phyloP scores from a whole-genome alignment of 495 filamentous ascomycete species.

The Annulohypoxylon nitens region DNA sequence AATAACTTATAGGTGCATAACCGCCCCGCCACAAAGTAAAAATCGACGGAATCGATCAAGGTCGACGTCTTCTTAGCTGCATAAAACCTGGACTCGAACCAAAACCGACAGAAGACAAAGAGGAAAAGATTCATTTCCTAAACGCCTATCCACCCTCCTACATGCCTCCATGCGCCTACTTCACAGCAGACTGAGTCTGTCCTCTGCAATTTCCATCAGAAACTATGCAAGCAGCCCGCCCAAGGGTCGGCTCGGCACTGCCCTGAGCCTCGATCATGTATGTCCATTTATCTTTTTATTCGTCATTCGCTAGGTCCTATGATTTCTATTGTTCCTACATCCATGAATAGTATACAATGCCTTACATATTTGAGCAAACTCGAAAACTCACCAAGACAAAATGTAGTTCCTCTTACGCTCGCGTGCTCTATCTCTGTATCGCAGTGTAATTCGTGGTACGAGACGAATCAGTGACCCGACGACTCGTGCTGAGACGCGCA shows the following conservation, averaged over 20 bases:
- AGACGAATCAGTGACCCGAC: slow-evolving; percentile 62
- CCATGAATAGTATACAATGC: neutral
- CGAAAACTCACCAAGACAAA: slow-evolving; percentile 30
- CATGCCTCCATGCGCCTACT: slow-evolving; percentile 30
- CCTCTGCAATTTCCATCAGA: slow-evolving; percentile 48
- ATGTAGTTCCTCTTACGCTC: slow-evolving; percentile 71
- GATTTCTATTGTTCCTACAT: neutral
- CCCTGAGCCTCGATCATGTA: slow-evolving; percentile 66
- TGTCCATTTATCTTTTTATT: slow-evolving; percentile 17
- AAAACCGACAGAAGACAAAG: neutral
- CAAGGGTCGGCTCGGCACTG: slow-evolving; percentile 53
- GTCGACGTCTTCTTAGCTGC: slow-evolving; percentile 3
- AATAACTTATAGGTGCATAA: neutral
- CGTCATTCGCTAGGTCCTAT: neutral
- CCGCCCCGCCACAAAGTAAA: neutral
- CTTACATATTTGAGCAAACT: neutral
- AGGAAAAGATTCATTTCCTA: slow-evolving; percentile 1
- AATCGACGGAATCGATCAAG: neutral
- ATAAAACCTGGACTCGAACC: neutral
- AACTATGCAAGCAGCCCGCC: slow-evolving; percentile 56
- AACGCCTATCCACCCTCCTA: neutral
- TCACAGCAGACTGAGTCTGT: slow-evolving; percentile 18
- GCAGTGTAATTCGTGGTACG: slow-evolving; percentile 66
- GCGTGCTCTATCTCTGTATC: slow-evolving; percentile 68
- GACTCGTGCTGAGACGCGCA: slow-evolving; percentile 73